Conservation (phyloP, 176 grass and related monocot genomes). For the Oryza officinalis region DNA sequence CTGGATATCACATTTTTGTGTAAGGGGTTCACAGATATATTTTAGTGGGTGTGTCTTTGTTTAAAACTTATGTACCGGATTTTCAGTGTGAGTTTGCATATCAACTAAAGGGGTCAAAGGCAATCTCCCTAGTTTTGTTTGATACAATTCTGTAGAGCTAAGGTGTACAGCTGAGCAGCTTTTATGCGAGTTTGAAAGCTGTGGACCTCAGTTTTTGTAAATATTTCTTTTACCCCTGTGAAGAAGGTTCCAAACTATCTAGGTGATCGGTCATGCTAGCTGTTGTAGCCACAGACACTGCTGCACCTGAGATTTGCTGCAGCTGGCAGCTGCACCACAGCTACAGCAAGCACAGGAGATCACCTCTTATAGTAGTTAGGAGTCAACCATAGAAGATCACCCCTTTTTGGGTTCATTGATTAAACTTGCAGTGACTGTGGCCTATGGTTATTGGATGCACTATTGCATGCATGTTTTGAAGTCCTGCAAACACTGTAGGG, state of each 20-base stretch:
- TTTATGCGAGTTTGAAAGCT: not conserved
- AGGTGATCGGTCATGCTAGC: too few relatives aligned
- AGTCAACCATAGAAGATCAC: not conserved
- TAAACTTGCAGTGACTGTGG: not conserved
- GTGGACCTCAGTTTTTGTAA: not conserved
- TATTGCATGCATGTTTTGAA: conserved; percentile 17
- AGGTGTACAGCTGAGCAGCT: not conserved
- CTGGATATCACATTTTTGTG: not conserved
- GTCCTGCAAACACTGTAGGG: not conserved
- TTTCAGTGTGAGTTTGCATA: conserved; percentile 25
- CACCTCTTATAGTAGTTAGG: not conserved
- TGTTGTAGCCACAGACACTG: too few relatives aligned
- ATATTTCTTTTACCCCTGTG: not conserved
- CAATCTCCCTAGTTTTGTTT: not conserved
- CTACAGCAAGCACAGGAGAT: too few relatives aligned
- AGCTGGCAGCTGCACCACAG: too few relatives aligned
- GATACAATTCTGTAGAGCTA: not conserved
- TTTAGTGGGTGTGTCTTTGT: not conserved
- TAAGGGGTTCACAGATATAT: conserved; percentile 3
- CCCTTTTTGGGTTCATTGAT: not conserved
- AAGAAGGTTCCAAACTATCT: not conserved
- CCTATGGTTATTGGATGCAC: conserved; percentile 7
- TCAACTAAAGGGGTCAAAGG: not conserved
- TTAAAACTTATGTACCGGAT: not conserved
- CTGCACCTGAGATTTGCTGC: too few relatives aligned